These are phyloP conservation scores for Ustilago crameri DNA, from an alignment of 1,284 basidiomycete species.

Conservation along the genomic window DNA sequence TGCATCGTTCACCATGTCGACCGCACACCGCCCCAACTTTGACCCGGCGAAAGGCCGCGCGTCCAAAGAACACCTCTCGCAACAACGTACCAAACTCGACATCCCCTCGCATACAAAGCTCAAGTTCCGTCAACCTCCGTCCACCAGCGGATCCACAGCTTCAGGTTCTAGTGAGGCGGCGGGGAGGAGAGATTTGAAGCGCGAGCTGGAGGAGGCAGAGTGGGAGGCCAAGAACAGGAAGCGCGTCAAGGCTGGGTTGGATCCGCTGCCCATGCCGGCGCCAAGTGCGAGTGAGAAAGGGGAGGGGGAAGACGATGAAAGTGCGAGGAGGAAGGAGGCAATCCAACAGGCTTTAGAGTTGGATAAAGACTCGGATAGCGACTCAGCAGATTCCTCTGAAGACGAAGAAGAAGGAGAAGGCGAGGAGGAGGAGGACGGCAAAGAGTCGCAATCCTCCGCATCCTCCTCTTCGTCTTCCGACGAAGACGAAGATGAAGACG, in stretches of 20 bases:
- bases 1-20: conserved; percentile 55
- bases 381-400: too few relatives aligned
- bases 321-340: conserved; percentile 1
- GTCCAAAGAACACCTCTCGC: conserved; percentile 48
- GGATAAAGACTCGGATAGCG: conserved; percentile 1
- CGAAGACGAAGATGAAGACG: conserved; percentile 27
- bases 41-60: conserved; percentile 56
- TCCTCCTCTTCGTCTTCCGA: conserved; percentile 7
- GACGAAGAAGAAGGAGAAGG: too few relatives aligned
- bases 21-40: conserved; percentile 66
- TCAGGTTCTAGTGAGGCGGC: background rate
- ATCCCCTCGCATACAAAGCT: conserved; percentile 61
- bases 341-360: conserved; percentile 1
- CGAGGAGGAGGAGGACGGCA: too few relatives aligned
- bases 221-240: conserved; percentile 40
- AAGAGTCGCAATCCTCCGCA: too few relatives aligned
- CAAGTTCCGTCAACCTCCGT: conserved; percentile 60
- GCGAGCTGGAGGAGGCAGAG: conserved; percentile 56
- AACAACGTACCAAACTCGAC: conserved; percentile 22
- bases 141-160: conserved; percentile 9
- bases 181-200: conserved; percentile 53
- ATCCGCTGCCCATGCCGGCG: conserved; percentile 2
- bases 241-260: conserved; percentile 13
- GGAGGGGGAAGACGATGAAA: background rate
- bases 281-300: background rate